Base-by-base conservation (phyloP, 306 rosid genomes). In the Arachis hypogaea region DNA sequence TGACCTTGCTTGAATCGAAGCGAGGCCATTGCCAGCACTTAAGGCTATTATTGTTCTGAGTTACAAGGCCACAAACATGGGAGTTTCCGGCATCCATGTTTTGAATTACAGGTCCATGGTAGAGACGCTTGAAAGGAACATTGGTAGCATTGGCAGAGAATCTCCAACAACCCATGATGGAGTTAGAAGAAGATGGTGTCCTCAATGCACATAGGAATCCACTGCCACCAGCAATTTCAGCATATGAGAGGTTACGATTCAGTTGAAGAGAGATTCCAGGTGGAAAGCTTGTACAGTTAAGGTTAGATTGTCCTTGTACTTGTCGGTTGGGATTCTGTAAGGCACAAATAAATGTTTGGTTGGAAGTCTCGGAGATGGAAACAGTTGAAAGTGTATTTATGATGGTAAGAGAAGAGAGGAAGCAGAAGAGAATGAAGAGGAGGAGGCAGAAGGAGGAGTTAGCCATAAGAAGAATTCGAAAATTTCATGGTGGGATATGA, bases 161-260 rank as follows among this genome's bases (percentile, higher is more conserved):
- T 80, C 97, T 86, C 98, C 97, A 94, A 82, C 98, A 94, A 0
- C 36, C 69, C 77, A 91, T 22, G 82, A 49, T n/a, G 5, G 87
- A 81, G 16, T 1, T 18, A 14, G 85, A 76, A 50, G 78, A 56
- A 6, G 87, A 64, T 1, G 65, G 22, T 9, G 85, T n/a, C 43
- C 59, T 80, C 80, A 91, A 73, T 5, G 82, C 90, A 61, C 96
- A 94, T 1, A 91, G 3, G 62, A 89, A 94, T 7, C 90, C 95
- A 49, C 85, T 30, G 63, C 98, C 98, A 9, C 88, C 87, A 3
- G 85, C 96, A 59, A 88, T 77, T 65, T 82, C 88, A 8, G 86
- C 76, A 58, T 70, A 88, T 2, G 91, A 77, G 40, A 47, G 14
- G 11, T 63, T 77, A 14, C 85, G 51, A 59, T 41, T 61, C 1